Base-by-base conservation (phyloP, 306 rosid genomes). In the Lithocarpus polystachyus region DNA sequence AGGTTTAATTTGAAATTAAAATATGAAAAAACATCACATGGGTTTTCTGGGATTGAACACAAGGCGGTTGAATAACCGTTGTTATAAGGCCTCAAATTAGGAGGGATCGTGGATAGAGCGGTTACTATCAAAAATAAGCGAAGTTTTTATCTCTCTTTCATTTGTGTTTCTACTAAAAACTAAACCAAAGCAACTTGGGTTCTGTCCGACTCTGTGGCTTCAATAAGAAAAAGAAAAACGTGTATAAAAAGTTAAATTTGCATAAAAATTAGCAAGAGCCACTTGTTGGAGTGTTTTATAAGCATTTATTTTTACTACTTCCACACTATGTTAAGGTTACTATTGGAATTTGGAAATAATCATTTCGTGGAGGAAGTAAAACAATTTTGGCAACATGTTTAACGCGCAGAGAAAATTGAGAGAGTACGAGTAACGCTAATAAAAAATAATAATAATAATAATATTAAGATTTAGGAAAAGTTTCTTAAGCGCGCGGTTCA, bases 181-280 rank as follows among this genome's bases (percentile, higher is more conserved):
- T 73, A 86, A 82, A 81, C 65, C 82, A 78, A 86, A 82, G 83
- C 65, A 82, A 80, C 79, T 74, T 73, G 45, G 75, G 75, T 72
- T 64, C 81, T 23, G 73, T 24, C 31, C 18, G 76, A 2, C 22
- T 19, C 13, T 28, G 76, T 53, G 52, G 43, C 28, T 61, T 75
- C 52, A 68, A 56, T 55, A 48, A 85, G 15, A 40, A 40, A 2
- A 40, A 40, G 45, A 40, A 40, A 40, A 40, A 40, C 45, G 2
- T 2, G 45, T 40, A 8, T 8, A 40, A 40, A 8, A 40, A 0
- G 11, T 8, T 2, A 15, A 5, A 23, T 17, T 52, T 20, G 23
- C 59, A 18, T 33, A 11, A 18, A 12, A 51, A 13, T 14, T 12
- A 14, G 75, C 5, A 12, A 61, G 2, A 35, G 29, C 12, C 64